Percentiles rank a stretch among this genome's conserved stretches.
Evolutionary conservation across 805 yeast genomes (phyloP).

Genomic region (Monosporozyma yasuniensis): DNA sequence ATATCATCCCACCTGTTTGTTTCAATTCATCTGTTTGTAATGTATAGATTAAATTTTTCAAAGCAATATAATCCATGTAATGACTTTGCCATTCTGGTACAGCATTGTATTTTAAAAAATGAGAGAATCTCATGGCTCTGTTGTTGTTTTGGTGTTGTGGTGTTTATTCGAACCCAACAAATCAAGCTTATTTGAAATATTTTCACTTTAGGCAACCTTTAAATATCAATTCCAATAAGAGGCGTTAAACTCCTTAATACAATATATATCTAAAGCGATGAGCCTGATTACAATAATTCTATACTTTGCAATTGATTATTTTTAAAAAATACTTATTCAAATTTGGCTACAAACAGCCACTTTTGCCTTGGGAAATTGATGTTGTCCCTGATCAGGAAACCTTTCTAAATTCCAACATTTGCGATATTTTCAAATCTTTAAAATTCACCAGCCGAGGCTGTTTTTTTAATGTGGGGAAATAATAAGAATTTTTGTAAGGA

Average conservation of each 20-base stretch:
- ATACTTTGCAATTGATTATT: not conserved
- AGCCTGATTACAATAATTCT: not conserved
- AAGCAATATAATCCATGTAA: conserved; percentile 58
- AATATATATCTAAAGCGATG: not conserved
- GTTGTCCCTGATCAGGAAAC: not conserved
- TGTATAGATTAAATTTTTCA: conserved; percentile 49
- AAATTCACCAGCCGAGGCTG: not conserved
- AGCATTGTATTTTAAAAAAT: conserved; percentile 53
- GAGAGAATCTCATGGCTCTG: conserved; percentile 56
- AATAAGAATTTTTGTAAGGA: not conserved
- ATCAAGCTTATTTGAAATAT: not conserved
- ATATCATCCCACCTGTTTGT: not conserved
- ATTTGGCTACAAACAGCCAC: not conserved
- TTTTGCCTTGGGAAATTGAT: not conserved
- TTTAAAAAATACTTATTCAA: not conserved
- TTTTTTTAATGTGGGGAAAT: not conserved
- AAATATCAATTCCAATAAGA: not conserved
- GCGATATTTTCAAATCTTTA: not conserved
- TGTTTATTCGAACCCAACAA: not conserved
- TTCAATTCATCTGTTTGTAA: conserved; percentile 36
- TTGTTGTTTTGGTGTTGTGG: not conserved
- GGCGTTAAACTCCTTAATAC: not conserved
- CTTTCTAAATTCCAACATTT: not conserved
- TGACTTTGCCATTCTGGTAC: conserved; percentile 86
- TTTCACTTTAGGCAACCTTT: not conserved